Percentiles rank a stretch among this genome's conserved stretches.
phyloP scores from a whole-genome alignment of 345 rosid genomes.

The Acer negundo region DNA sequence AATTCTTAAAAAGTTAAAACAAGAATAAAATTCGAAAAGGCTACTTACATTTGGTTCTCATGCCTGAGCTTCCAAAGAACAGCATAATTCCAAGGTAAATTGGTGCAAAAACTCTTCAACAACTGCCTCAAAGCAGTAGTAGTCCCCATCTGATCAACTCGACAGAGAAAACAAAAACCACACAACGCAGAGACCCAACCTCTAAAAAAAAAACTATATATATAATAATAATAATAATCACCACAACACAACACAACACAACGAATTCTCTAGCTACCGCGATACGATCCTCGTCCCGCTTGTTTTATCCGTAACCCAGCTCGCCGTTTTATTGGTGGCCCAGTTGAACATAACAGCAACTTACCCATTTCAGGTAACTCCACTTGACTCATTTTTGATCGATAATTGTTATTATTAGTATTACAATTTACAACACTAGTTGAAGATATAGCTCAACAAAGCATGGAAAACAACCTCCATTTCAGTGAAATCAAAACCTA shows the following conservation, averaged over 20 bases:
- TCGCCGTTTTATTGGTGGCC: slow-evolving; percentile 53
- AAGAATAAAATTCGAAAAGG: background rate
- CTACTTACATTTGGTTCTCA: slow-evolving; percentile 48
- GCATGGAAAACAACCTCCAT: background rate
- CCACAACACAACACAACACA: background rate
- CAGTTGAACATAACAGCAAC: slow-evolving; percentile 36
- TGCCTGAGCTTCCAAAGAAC: slow-evolving; percentile 61
- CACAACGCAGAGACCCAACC: slow-evolving; percentile 8
- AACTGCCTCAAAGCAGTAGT: slow-evolving; percentile 47
- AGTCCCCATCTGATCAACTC: slow-evolving; percentile 46
- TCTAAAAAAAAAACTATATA: background rate
- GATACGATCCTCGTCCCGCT: slow-evolving; percentile 66
- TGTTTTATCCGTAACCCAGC: slow-evolving; percentile 54
- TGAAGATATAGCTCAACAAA: background rate
- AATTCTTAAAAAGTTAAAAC: background rate
- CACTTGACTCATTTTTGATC: background rate
- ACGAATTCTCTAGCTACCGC: slow-evolving; percentile 47
- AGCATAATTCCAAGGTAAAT: slow-evolving; percentile 58
- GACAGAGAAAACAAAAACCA: slow-evolving; percentile 11
- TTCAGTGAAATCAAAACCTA: background rate
- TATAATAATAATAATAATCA: background rate
- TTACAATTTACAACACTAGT: background rate
- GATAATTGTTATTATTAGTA: background rate
- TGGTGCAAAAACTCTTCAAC: slow-evolving; percentile 44
- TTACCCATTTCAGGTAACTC: slow-evolving; percentile 36